phyloP scores from a whole-genome alignment of 2,329 filamentous ascomycete species.

The Thielaviopsis musarum region DNA sequence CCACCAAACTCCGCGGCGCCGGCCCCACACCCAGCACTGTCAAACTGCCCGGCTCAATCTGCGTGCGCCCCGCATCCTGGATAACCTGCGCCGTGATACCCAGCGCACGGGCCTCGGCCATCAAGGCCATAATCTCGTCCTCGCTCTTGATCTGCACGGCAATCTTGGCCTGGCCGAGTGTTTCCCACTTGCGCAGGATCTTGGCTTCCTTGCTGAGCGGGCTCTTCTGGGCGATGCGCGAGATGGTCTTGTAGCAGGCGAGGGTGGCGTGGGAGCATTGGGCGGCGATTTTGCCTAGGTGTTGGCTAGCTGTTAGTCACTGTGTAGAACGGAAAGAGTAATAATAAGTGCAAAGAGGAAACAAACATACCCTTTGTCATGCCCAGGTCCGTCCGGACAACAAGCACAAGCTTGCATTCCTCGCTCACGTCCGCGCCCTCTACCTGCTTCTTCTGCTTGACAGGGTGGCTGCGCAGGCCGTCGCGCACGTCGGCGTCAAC shows the following conservation, averaged over 20 bases:
- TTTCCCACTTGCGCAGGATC: constrained; percentile 73
- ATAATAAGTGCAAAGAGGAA: not conserved
- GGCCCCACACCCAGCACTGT: constrained; percentile 77
- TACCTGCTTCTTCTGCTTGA: constrained; percentile 20
- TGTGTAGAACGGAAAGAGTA: not conserved
- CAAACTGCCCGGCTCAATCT: constrained; percentile 84
- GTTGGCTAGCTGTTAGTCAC: not conserved
- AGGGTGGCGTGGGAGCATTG: constrained; percentile 94
- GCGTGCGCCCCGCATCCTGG: constrained; percentile 87
- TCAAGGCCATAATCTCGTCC: constrained; percentile 57
- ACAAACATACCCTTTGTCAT: constrained; percentile 75
- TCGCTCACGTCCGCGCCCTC: constrained; percentile 34
- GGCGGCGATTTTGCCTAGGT: constrained; percentile 81
- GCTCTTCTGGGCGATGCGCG: constrained; percentile 33
- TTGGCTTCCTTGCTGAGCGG: constrained; percentile 36
- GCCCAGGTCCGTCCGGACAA: constrained; percentile 83
- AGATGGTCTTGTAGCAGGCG: constrained; percentile 82
- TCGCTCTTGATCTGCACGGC: constrained; percentile 78
- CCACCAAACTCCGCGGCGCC: constrained; percentile 72
- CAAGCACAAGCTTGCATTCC: constrained; percentile 86
- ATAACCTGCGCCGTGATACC: constrained; percentile 83
- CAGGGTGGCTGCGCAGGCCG: constrained; percentile 26
- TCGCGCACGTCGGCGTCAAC: constrained; percentile 41
- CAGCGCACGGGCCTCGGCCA: constrained; percentile 64
- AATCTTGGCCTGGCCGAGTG: constrained; percentile 76